phyloP scores from a whole-genome alignment of 371 early-diverging fungal genomes.

The Catenaria anguillulae region DNA sequence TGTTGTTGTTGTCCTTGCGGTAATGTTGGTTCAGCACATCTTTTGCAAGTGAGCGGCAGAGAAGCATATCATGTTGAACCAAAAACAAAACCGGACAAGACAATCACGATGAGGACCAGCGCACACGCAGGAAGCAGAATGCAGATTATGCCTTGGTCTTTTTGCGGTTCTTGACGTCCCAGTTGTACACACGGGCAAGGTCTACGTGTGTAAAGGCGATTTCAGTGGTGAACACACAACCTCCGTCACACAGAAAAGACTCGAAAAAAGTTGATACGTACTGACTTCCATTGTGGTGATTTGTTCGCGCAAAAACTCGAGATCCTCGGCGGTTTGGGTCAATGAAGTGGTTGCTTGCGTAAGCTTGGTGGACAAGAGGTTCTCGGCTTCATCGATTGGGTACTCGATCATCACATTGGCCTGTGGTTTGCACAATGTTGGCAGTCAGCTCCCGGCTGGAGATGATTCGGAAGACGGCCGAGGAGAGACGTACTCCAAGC shows the following conservation, averaged over 20 bases:
- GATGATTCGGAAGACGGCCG: too few species aligned
- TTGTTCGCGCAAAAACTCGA: constrained; percentile 86
- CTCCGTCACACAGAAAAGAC: constrained; percentile 4
- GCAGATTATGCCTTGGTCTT: neutral
- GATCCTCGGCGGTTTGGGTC: constrained; percentile 65
- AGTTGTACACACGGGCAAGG: constrained; percentile 91
- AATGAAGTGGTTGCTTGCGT: constrained; percentile 51
- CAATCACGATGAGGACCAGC: too few species aligned
- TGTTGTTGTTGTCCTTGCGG: too few species aligned
- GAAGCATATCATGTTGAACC: too few species aligned
- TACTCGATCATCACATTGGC: constrained; percentile 96
- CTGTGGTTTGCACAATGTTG: constrained; percentile 18
- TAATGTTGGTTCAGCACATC: too few species aligned
- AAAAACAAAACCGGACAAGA: too few species aligned
- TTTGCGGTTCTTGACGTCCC: constrained; percentile 77
- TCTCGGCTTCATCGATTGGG: constrained; percentile 70
- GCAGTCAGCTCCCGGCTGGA: neutral
- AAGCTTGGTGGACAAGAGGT: constrained; percentile 60
- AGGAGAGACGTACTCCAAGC: constrained; percentile 73
- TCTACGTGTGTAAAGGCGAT: constrained; percentile 22
- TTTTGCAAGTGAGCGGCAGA: too few species aligned
- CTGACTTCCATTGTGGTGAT: constrained; percentile 97
- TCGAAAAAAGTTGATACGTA: constrained; percentile 11
- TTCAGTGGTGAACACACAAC: neutral
- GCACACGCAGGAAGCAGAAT: too few species aligned